Base-by-base conservation (phyloP, 495 filamentous ascomycete species). In the Niebla homalea region DNA sequence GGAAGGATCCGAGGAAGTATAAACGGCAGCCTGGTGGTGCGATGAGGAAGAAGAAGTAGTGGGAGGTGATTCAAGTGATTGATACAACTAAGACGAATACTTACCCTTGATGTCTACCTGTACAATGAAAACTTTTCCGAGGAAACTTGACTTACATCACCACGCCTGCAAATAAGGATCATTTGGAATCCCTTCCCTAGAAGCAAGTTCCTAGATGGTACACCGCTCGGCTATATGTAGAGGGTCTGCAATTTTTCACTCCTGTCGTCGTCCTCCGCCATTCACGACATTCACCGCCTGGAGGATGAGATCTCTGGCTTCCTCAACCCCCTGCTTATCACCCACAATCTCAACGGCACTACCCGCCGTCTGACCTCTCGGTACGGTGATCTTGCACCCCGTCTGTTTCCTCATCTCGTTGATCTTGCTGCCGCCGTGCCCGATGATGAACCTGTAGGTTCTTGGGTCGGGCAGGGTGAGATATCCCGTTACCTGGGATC, bases 341-440 rank as follows among this genome's bases (percentile, higher is more conserved):
- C 92, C 92, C 47, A 80, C 67, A 58, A 97, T 80, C 68, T 94
- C 85, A 60, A 97, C 96, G 2, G 90, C 85, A 60, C 94, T 88
- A 32, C 72, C 76, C 58, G 74, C 78, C 36, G 74, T 75, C 57
- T 90, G 80, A 61, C 85, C 83, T 54, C 84, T 79, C 38, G 92
- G 92, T 42, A 97, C 87, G 36, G 84, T 87, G 64, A 99, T 90
- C 62, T 81, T 84, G 70, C 88, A 94, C 25, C 84, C 87, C 40
- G 89, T 96, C 70, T 89, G 79, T 67, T 84, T 87, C 50, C 93
- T 81, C 62, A 99, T 96, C 10, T 75, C 68, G 64, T 94, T 95
- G 67, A 99, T 89, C 63, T 89, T 86, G 63, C 78, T 83, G 51
- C 92, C 93, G 43, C 84, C 84, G 59, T 81, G 83, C 20, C 92